Evolutionary conservation across 805 yeast genomes (phyloP).

Genomic region (Candida xiaguanensis): DNA sequence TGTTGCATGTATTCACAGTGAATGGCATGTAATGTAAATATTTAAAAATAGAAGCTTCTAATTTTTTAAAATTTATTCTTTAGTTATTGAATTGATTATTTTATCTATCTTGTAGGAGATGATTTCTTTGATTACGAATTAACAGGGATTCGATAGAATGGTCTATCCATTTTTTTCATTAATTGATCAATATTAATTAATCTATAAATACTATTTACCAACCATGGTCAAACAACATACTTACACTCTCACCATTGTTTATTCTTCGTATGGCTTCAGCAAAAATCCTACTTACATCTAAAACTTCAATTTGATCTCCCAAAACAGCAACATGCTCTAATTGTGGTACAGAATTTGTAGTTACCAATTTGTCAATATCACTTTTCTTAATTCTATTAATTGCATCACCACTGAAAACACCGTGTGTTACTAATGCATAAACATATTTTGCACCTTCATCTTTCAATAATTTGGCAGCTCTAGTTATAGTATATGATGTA

Average conservation of each 20-base stretch:
- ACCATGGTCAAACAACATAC: constrained; percentile 87
- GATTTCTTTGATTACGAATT: not conserved
- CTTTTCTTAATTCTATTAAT: constrained; percentile 62
- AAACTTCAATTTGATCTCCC: constrained; percentile 62
- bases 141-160: too few species aligned
- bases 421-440: constrained; percentile 88
- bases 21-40: too few species aligned
- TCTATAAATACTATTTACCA: constrained; percentile 29
- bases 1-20: too few species aligned
- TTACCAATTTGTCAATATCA: constrained; percentile 77
- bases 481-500: constrained; percentile 84
- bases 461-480: constrained; percentile 89
- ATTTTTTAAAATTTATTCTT: too few species aligned
- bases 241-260: constrained; percentile 94
- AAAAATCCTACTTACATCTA: constrained; percentile 83
- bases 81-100: too few species aligned
- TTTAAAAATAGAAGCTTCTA: too few species aligned
- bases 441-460: constrained; percentile 90
- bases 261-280: constrained; percentile 96
- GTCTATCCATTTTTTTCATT: too few species aligned
- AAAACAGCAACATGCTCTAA: constrained; percentile 44
- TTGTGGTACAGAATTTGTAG: constrained; percentile 92
- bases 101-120: too few species aligned
- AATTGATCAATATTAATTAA: too few species aligned
- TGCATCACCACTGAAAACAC: constrained; percentile 91